phyloP scores from a whole-genome alignment of 257 asterid genomes.

The Petrea volubilis region DNA sequence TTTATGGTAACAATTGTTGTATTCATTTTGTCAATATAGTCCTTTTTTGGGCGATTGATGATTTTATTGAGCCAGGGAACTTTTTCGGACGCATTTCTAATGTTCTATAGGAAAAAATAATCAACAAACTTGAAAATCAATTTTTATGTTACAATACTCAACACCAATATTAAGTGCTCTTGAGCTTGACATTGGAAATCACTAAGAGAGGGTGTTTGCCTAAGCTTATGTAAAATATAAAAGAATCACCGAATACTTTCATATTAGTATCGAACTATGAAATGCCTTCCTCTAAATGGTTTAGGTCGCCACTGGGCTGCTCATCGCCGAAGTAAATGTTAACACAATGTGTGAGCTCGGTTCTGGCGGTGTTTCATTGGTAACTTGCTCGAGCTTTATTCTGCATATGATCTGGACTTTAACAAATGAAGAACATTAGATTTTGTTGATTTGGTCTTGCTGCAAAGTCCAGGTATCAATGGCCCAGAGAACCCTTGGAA shows the following conservation, averaged over 20 bases:
- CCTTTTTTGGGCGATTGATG: not conserved
- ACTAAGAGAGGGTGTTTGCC: not conserved
- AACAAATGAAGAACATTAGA: slow-evolving; percentile 12
- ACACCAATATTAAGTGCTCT: not conserved
- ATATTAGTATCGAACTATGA: slow-evolving; percentile 1
- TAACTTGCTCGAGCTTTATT: slow-evolving; percentile 32
- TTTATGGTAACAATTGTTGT: slow-evolving; percentile 60
- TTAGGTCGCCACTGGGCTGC: slow-evolving; percentile 87
- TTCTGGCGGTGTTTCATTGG: slow-evolving; percentile 95
- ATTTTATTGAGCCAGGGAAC: not conserved
- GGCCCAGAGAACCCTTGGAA: slow-evolving; percentile 91
- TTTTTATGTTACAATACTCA: not conserved
- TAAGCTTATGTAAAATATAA: not conserved
- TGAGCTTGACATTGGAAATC: not conserved
- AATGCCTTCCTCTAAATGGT: slow-evolving; percentile 23
- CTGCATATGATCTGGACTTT: slow-evolving; percentile 1
- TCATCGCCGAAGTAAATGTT: slow-evolving; percentile 95
- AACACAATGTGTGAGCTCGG: slow-evolving; percentile 96
- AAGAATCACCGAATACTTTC: not conserved
- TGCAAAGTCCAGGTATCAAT: slow-evolving; percentile 72
- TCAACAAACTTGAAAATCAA: not conserved
- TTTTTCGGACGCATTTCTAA: slow-evolving; percentile 2
- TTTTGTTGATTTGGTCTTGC: slow-evolving; percentile 6
- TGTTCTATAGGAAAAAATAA: slow-evolving; percentile 9
- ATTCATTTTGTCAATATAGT: not conserved